Evolutionary conservation across 2,329 filamentous ascomycete species (phyloP).

Genomic region (Penicillium janthinellum): DNA sequence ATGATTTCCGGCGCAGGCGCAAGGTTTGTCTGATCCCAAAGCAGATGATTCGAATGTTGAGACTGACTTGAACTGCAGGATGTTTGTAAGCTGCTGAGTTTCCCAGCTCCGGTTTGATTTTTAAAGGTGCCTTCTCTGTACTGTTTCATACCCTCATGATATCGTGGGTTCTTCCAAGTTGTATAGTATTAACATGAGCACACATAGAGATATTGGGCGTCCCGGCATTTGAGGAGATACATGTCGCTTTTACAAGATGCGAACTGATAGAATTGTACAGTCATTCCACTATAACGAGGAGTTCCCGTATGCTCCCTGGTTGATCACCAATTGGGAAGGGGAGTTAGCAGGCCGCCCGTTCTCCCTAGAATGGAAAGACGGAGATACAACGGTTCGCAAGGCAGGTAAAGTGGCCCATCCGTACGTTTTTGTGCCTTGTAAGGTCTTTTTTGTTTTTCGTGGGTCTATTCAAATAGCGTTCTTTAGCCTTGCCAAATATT

Average conservation of each 20-base stretch:
- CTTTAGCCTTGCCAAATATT: too few relatives aligned
- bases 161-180: background rate
- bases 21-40: slow-evolving; percentile 25
- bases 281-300: background rate
- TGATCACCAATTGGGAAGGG: too few relatives aligned
- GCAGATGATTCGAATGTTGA: background rate
- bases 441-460: too few relatives aligned
- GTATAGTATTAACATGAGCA: background rate
- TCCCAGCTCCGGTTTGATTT: slow-evolving; percentile 36
- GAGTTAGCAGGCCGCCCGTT: too few relatives aligned
- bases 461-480: too few relatives aligned
- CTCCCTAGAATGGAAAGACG: too few relatives aligned
- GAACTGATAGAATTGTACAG: background rate
- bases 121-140: too few relatives aligned
- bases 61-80: slow-evolving; percentile 22
- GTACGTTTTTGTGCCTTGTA: too few relatives aligned
- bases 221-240: background rate
- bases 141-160: background rate
- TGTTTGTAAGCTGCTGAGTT: slow-evolving; percentile 41
- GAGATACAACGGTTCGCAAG: too few relatives aligned
- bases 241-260: background rate
- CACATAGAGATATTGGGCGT: background rate
- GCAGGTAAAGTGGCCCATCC: too few relatives aligned
- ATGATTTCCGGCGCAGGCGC: slow-evolving; percentile 38
- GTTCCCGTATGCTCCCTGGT: too few relatives aligned